Evolutionary conservation across 495 filamentous ascomycete species (phyloP).

Genomic region (Venustampulla echinocandica): DNA sequence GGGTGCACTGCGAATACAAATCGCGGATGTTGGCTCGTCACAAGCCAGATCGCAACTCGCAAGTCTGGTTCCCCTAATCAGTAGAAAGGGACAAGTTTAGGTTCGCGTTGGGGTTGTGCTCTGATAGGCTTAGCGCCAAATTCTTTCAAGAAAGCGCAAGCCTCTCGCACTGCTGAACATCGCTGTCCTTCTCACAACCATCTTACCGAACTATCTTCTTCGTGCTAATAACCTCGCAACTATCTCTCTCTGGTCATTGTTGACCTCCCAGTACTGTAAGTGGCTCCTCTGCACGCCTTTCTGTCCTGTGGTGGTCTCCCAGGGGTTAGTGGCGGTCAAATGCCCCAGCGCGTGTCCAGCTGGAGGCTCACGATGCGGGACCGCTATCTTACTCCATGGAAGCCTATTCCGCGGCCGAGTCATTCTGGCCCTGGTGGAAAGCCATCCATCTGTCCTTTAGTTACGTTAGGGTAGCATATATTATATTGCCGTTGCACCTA

Average conservation of each 20-base stretch:
- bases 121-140: constrained; percentile 7
- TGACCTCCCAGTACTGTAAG: constrained; percentile 20
- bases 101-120: neutral
- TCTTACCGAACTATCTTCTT: constrained; percentile 17
- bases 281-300: neutral
- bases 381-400: constrained; percentile 11
- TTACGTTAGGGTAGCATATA: constrained; percentile 17
- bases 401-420: constrained; percentile 15
- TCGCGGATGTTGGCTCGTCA: neutral
- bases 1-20: too few species aligned
- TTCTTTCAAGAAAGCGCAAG: neutral
- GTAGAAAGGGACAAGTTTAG: constrained; percentile 5
- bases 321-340: constrained; percentile 7
- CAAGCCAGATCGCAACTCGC: constrained; percentile 2
- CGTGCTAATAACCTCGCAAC: constrained; percentile 21
- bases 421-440: neutral
- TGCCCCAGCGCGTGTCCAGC: constrained; percentile 19
- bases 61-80: too few species aligned
- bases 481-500: too few species aligned
- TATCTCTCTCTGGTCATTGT: constrained; percentile 21
- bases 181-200: constrained; percentile 17
- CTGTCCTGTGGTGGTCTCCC: neutral
- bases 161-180: neutral
- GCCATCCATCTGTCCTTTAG: constrained; percentile 28
- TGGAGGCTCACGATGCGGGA: constrained; percentile 9